Conservation (phyloP, 257 asterid genomes). For the Lavandula angustifolia region DNA sequence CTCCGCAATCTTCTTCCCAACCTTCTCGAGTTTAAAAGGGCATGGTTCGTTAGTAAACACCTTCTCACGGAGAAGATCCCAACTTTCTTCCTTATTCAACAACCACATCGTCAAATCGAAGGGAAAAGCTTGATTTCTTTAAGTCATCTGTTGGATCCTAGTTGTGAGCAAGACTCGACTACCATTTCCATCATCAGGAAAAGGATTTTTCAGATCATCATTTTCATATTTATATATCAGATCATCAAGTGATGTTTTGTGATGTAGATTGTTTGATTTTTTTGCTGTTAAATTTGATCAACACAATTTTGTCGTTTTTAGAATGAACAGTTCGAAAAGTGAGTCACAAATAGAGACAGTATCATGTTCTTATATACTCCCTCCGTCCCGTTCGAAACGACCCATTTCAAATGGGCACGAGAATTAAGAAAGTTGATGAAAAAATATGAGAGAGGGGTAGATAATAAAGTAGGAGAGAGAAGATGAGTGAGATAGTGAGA, state of each 20-base stretch:
- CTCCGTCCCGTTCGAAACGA: too few relatives aligned
- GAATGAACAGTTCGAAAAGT: too few relatives aligned
- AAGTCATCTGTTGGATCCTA: neutral
- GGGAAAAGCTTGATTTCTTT: neutral
- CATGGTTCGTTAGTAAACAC: slow-evolving; percentile 14
- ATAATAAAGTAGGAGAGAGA: too few relatives aligned
- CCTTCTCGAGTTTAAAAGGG: slow-evolving; percentile 4
- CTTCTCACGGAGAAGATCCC: slow-evolving; percentile 13
- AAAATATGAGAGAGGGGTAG: too few relatives aligned
- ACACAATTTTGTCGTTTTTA: too few relatives aligned
- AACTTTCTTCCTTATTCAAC: slow-evolving; percentile 15
- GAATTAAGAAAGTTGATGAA: too few relatives aligned
- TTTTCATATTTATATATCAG: neutral
- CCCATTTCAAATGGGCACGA: too few relatives aligned
- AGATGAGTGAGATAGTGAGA: too few relatives aligned
- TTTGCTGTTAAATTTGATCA: too few relatives aligned
- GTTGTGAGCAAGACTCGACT: slow-evolving; percentile 23
- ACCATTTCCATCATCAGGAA: slow-evolving; percentile 28
- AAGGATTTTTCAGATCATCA: neutral
- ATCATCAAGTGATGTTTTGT: neutral
- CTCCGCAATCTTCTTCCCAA: slow-evolving; percentile 17
- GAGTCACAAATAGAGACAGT: too few relatives aligned
- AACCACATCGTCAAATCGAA: neutral
- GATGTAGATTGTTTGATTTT: too few relatives aligned
- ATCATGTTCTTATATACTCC: too few relatives aligned